Evolutionary conservation across 192 early-diverging fungal species (phyloP), one percentile per base, ranked within the genome.

Genomic region (Entophlyctis luteolus): DNA sequence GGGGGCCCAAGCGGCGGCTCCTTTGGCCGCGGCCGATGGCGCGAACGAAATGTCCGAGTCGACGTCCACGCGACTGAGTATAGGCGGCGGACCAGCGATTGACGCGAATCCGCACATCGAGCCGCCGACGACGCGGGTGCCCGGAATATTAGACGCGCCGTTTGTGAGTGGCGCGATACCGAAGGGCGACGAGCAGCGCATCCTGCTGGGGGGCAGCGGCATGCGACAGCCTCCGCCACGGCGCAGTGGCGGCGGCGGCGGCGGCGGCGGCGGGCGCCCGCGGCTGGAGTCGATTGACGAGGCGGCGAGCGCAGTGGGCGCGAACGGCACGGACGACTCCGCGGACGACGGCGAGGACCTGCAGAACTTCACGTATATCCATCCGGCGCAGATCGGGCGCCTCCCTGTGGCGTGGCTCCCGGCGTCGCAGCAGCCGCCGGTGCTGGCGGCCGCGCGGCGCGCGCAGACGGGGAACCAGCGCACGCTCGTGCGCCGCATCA

Each of bases 321-420:
- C n/a, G n/a, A n/a, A n/a, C n/a, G n/a, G n/a, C n/a, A n/a, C n/a
- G n/a, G n/a, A n/a, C n/a, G n/a, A n/a, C n/a, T n/a, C n/a, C n/a
- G n/a, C n/a, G n/a, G n/a, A n/a, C n/a, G n/a, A 3, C 27, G 60
- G 52, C 35, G 78, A 80, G 42, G 81, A 83, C 59, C 48, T 76
- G 29, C 76, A 77, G 42, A 22, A 81, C 5, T 74, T 77, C 57
- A 77, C 81, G 3, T 83, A 79, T 52, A 55, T 81, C 59, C 81
- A 80, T 65, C 81, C 81, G 12, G 81, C 81, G 10, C 70, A 81
- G 50, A 78, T 83, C 56, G 81, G 81, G 1, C 60, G 76, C 20
- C 60, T 83, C 5, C 81, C 81, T 5, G 62, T 83, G 0, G 67
- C 75, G 5, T 83, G 81, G 81, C 59, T 81, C 6, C 27, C 57